A percentile compares a stretch with the other conserved stretches of the same genome.
Conservation (phyloP, 805 yeast genomes). For the Cyberlindnera lachancei region DNA sequence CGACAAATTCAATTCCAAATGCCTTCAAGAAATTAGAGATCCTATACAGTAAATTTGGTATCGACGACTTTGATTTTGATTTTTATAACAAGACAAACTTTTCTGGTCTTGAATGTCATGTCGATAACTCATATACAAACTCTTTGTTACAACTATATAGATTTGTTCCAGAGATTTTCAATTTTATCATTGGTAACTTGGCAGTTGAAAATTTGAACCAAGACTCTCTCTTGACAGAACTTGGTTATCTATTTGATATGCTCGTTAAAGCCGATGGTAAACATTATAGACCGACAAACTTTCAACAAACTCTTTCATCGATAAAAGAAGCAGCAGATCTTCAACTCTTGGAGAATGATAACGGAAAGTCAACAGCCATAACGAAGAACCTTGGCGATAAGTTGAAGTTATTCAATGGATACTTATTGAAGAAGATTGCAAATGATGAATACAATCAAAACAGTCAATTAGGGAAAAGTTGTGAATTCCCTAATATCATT, state of each 20-base stretch:
- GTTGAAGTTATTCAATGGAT: slow-evolving; percentile 50
- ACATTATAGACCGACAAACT: slow-evolving; percentile 77
- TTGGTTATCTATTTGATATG: slow-evolving; percentile 92
- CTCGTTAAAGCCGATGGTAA: slow-evolving; percentile 70
- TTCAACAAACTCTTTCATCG: slow-evolving; percentile 45
- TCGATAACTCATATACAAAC: slow-evolving; percentile 72
- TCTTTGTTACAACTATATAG: slow-evolving; percentile 74
- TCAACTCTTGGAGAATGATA: slow-evolving; percentile 46
- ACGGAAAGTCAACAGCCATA: slow-evolving; percentile 1
- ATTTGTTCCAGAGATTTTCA: slow-evolving; percentile 67
- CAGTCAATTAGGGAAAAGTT: background rate
- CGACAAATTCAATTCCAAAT: slow-evolving; percentile 49
- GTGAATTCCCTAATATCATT: background rate
- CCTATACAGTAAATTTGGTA: slow-evolving; percentile 83
- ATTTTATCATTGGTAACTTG: slow-evolving; percentile 49
- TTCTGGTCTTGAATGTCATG: slow-evolving; percentile 86
- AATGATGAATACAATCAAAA: slow-evolving; percentile 35
- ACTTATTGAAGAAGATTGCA: slow-evolving; percentile 45
- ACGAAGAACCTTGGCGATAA: slow-evolving; percentile 15
- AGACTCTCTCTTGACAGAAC: slow-evolving; percentile 59
- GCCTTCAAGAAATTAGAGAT: slow-evolving; percentile 71
- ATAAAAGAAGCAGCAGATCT: slow-evolving; percentile 42
- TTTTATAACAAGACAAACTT: slow-evolving; percentile 67
- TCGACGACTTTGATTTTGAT: slow-evolving; percentile 87
- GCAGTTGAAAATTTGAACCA: slow-evolving; percentile 42